phyloP scores from a whole-genome alignment of 345 rosid genomes.

The Sonneratia alba region DNA sequence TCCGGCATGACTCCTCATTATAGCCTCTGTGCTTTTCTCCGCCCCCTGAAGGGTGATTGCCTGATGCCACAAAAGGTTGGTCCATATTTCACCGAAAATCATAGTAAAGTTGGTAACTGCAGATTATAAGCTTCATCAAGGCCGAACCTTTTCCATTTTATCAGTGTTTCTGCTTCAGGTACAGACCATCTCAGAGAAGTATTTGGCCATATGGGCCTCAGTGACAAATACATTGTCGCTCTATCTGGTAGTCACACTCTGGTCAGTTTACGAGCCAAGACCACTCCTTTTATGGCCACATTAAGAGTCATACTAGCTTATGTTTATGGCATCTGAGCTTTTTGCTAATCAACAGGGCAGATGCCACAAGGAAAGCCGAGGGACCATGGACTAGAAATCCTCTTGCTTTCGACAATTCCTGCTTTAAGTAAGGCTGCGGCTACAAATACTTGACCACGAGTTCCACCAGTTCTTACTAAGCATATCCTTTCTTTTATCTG shows the following conservation, averaged over 20 bases:
- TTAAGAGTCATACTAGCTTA: background rate
- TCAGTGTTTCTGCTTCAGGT: constrained; percentile 27
- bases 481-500: background rate
- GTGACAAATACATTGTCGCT: constrained; percentile 74
- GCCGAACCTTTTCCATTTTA: background rate
- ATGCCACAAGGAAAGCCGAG: constrained; percentile 86
- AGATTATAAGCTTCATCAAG: background rate
- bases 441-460: background rate
- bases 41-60: constrained; percentile 92
- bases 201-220: constrained; percentile 86
- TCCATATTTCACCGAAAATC: background rate
- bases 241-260: constrained; percentile 85
- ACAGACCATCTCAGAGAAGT: constrained; percentile 70
- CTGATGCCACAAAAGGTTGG: constrained; percentile 67
- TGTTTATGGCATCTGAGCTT: background rate
- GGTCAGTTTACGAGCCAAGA: constrained; percentile 24
- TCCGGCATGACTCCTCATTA: background rate
- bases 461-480: background rate
- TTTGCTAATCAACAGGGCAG: constrained; percentile 44
- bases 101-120: background rate
- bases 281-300: too few relatives aligned
- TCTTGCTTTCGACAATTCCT: constrained; percentile 76
- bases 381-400: constrained; percentile 89
- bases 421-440: constrained; percentile 49
- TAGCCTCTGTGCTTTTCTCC: constrained; percentile 10